These are phyloP conservation scores for Dalbergia cultrata DNA, from an alignment of 306 rosid genomes.

Conservation along the genomic window DNA sequence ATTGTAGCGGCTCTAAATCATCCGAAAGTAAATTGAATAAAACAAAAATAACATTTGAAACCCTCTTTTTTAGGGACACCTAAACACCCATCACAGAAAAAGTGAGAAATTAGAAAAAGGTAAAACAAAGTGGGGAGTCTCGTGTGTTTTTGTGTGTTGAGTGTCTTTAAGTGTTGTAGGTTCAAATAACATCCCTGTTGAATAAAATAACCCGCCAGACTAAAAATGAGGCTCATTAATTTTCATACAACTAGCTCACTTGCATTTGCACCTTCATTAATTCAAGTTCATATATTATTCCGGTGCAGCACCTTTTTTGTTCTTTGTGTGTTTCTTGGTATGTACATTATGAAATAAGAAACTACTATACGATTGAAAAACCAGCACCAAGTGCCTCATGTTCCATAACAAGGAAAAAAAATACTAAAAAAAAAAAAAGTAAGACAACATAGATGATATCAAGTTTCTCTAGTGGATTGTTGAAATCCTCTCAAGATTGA, in stretches of 20 bases:
- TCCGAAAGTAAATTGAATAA: background rate
- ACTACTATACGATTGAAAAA: conserved; percentile 39
- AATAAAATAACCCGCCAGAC: conserved; percentile 30
- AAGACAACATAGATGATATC: conserved; percentile 3
- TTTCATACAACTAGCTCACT: conserved; percentile 16
- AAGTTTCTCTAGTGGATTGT: conserved; percentile 33
- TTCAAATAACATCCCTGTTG: too few relatives aligned
- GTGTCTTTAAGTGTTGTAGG: too few relatives aligned
- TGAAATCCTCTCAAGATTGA: conserved; percentile 21
- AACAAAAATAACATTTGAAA: too few relatives aligned
- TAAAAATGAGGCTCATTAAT: conserved; percentile 11
- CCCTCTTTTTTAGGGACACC: too few relatives aligned
- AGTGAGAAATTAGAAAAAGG: too few relatives aligned
- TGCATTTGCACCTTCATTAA: conserved; percentile 34
- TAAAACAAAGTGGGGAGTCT: too few relatives aligned
- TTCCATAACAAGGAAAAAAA: conserved; percentile 43
- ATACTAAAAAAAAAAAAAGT: background rate
- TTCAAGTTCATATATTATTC: conserved; percentile 42
- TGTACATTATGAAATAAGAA: conserved; percentile 53
- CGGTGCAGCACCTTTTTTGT: conserved; percentile 40
- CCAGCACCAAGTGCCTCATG: conserved; percentile 48
- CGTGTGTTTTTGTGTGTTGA: too few relatives aligned
- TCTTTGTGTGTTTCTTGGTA: conserved; percentile 47
- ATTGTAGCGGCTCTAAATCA: background rate
- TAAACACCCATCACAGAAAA: too few relatives aligned